Base-by-base conservation (phyloP, 306 rosid species). In the Cucumis hystrix region DNA sequence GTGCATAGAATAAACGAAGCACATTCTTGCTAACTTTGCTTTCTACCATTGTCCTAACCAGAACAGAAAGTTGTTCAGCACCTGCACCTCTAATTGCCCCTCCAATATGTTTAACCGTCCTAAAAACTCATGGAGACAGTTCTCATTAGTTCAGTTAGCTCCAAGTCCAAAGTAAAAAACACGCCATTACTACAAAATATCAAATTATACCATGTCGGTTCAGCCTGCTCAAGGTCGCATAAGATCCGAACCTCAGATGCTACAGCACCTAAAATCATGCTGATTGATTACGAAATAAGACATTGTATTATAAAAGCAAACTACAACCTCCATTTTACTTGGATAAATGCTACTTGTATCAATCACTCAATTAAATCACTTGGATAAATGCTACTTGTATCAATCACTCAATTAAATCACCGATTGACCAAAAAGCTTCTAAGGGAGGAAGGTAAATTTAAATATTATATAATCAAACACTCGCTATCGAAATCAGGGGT, bases 81-180 rank as follows among this genome's bases (percentile, higher is more conserved):
- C 99, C 99, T 41, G 97, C 91, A 83, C 99, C 97, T 84, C 99
- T 89, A 90, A 91, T 92, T 78, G 97, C 88, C 71, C 97, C 97
- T 52, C 99, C 97, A 52, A 95, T 64, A 76, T 92, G 95, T 83
- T 85, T 90, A 77, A 92, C 96, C 5, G 89, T 92, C 97, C 97
- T 89, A 82, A 79, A 78, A 52, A 74, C 56, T 21, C 79, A 52
- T n/a, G 30, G 51, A 7, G n/a, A 43, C 17, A 41, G n/a, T 77
- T 77, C 73, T 45, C 37, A 30, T 30, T 2, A 37, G 21, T 18
- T 74, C 66, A 54, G 5, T 47, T 13, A 20, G 18, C 54, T 67
- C 35, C 74, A 41, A 71, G 17, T 67, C 74, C 54, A 41, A 71
- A 25, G 39, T 35, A 20, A 71, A 70, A 0, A 47, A 23, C 58